Conservation (phyloP, 345 rosid species). For the Garcia nutans region DNA sequence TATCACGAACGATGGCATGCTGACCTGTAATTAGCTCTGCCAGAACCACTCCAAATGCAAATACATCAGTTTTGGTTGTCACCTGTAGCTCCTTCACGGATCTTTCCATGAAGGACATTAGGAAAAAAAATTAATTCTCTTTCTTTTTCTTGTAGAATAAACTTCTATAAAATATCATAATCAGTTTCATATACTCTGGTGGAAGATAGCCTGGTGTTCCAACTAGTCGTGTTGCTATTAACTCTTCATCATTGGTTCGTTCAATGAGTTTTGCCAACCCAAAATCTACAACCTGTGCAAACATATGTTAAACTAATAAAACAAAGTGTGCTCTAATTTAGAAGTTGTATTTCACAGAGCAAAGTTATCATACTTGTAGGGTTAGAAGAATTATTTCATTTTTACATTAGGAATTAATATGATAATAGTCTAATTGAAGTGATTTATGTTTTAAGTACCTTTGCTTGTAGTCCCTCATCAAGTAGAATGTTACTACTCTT, state of each 20-base stretch:
- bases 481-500: slow-evolving; percentile 66
- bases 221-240: slow-evolving; percentile 55
- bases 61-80: slow-evolving; percentile 60
- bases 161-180: neutral
- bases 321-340: neutral
- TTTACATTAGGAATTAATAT: neutral
- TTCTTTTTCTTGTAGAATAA: neutral
- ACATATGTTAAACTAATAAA: neutral
- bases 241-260: slow-evolving; percentile 47
- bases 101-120: slow-evolving; percentile 30
- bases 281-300: slow-evolving; percentile 59
- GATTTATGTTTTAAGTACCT: slow-evolving; percentile 39
- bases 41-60: slow-evolving; percentile 64
- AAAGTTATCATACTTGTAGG: no score
- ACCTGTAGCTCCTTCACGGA: slow-evolving; percentile 67
- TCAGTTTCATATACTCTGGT: slow-evolving; percentile 46
- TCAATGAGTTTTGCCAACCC: slow-evolving; percentile 67
- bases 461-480: slow-evolving; percentile 52
- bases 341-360: neutral
- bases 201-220: slow-evolving; percentile 77
- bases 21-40: slow-evolving; percentile 68
- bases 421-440: neutral
- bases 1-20: slow-evolving; percentile 54
- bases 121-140: neutral
- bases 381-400: no score